A percentile compares a stretch with the other conserved stretches of the same genome.
phyloP scores from a whole-genome alignment of 139 green algal species.

The Tetraselmis striata region DNA sequence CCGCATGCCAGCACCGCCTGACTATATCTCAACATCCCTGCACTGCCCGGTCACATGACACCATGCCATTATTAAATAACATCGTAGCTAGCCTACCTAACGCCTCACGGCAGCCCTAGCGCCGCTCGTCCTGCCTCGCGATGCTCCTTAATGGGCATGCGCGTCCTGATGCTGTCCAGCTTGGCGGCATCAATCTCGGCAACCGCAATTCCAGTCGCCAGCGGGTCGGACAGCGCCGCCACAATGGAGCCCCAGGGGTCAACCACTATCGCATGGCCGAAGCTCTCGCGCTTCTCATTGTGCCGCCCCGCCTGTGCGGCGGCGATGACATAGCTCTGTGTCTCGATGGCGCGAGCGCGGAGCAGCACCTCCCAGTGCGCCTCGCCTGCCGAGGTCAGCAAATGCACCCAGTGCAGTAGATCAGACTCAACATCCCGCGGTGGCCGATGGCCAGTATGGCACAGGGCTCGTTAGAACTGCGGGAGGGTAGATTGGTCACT shows the following conservation, averaged over 20 bases:
- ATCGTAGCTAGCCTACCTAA: too few relatives aligned
- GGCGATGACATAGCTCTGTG: slow-evolving; percentile 85
- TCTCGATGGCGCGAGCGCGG: slow-evolving; percentile 87
- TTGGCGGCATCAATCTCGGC: slow-evolving; percentile 57
- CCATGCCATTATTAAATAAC: too few relatives aligned
- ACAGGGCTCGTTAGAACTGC: too few relatives aligned
- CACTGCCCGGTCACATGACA: too few relatives aligned
- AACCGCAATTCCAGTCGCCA: slow-evolving; percentile 64
- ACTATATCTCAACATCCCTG: too few relatives aligned
- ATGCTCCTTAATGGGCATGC: slow-evolving; percentile 32
- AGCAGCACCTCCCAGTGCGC: slow-evolving; percentile 96
- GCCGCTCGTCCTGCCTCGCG: neutral
- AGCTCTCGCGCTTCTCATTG: slow-evolving; percentile 84
- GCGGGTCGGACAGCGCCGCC: slow-evolving; percentile 56
- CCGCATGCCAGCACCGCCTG: too few relatives aligned
- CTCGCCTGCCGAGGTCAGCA: too few relatives aligned
- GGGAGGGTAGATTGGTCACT: too few relatives aligned
- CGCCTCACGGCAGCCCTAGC: neutral
- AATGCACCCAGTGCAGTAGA: too few relatives aligned
- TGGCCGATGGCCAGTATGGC: too few relatives aligned
- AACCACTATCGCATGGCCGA: slow-evolving; percentile 82
- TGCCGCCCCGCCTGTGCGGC: slow-evolving; percentile 86
- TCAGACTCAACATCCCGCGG: too few relatives aligned
- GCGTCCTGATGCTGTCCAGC: slow-evolving; percentile 5
- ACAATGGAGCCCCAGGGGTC: slow-evolving; percentile 89